Evolutionary conservation across 345 rosid genomes (phyloP).

Genomic region (Eucalyptus guilfoylei): DNA sequence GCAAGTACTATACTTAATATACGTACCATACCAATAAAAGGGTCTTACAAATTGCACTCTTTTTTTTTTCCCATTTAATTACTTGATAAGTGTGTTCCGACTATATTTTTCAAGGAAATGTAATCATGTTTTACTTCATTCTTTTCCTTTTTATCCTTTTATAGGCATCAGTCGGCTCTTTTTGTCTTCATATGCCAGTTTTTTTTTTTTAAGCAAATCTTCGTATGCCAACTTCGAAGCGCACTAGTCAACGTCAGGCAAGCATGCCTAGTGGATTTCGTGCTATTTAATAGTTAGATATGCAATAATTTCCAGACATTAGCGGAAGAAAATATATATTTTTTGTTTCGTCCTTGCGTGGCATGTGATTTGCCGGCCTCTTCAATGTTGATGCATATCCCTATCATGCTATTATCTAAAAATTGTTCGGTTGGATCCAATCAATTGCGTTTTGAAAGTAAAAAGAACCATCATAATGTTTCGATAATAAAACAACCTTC

Average conservation of each 20-base stretch:
- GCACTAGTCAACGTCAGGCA: background rate
- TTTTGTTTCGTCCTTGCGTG: background rate
- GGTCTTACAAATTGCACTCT: background rate
- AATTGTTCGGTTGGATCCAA: background rate
- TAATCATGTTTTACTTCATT: background rate
- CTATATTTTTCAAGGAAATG: background rate
- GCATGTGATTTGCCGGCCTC: background rate
- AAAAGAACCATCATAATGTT: background rate
- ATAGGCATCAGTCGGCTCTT: background rate
- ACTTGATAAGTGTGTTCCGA: background rate
- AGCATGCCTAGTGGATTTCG: background rate
- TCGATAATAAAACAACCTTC: no score
- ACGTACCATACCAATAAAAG: background rate
- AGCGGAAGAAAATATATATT: background rate
- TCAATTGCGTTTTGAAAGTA: background rate
- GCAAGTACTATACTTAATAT: background rate
- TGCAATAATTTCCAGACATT: background rate
- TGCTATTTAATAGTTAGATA: background rate
- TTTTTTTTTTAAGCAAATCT: no score
- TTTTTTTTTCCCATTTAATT: background rate
- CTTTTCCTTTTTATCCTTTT: background rate
- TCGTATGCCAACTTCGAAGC: background rate
- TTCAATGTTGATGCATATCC: background rate
- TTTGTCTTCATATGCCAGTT: background rate
- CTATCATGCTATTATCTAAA: background rate